Conservation (phyloP, 75 land plant genomes). For the Pinus albicaulis region DNA sequence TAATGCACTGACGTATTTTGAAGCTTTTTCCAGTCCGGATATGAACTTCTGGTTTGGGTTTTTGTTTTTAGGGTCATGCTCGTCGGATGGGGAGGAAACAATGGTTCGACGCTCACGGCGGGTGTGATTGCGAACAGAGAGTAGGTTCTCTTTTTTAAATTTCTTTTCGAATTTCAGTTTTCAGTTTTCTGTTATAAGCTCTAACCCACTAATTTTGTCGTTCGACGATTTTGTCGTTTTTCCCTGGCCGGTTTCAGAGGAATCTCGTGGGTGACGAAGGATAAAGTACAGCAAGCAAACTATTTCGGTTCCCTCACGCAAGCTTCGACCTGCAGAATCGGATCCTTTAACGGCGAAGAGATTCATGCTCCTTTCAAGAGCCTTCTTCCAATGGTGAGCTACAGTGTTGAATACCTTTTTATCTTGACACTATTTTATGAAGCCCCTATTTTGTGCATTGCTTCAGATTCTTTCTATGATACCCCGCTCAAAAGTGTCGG, state of each 20-base stretch:
- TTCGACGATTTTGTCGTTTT: not conserved
- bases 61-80: constrained; percentile 70
- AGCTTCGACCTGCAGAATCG: constrained; percentile 47
- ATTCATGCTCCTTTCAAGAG: constrained; percentile 59
- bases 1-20: too few relatives aligned
- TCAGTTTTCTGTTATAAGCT: not conserved
- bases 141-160: not conserved
- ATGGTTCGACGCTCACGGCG: constrained; percentile 94
- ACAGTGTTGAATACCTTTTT: not conserved
- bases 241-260: constrained; percentile 20
- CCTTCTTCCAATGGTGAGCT: constrained; percentile 38
- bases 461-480: not conserved
- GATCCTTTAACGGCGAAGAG: constrained; percentile 48
- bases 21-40: too few relatives aligned
- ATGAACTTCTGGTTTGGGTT: not conserved
- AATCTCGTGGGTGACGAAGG: constrained; percentile 61
- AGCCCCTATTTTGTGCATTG: not conserved
- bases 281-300: constrained; percentile 52
- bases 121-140: constrained; percentile 72
- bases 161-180: not conserved
- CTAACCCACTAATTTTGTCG: not conserved
- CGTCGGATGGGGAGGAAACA: constrained; percentile 99
- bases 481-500: not conserved
- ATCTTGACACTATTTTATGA: not conserved
- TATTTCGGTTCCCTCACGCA: constrained; percentile 58